Conservation (phyloP, 768 basidiomycete species). For the Stropharia rugosoannulata region DNA sequence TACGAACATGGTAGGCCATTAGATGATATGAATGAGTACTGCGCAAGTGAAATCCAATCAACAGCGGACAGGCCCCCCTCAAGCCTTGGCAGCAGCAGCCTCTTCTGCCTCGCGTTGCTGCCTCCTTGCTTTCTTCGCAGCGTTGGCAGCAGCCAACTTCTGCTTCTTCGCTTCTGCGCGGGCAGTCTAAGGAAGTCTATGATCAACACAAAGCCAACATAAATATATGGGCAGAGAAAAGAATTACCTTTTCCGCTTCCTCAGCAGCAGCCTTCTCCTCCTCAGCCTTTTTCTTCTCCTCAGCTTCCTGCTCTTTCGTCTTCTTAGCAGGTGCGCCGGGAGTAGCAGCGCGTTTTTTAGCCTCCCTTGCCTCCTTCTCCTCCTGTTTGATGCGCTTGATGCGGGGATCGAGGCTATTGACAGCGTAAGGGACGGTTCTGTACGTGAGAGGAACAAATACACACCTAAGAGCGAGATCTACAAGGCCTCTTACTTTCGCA, state of each 20-base stretch:
- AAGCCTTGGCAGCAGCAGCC: slow-evolving; percentile 8
- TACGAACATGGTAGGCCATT: no score
- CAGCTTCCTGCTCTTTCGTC: slow-evolving; percentile 71
- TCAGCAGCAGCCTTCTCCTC: slow-evolving; percentile 75
- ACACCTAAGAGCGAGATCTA: slow-evolving; percentile 76
- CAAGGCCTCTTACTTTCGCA: slow-evolving; percentile 80
- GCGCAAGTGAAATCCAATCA: no score
- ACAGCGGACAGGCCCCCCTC: no score
- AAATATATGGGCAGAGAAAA: neutral
- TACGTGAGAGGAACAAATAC: neutral
- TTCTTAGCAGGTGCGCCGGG: slow-evolving; percentile 59
- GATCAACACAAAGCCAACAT: neutral
- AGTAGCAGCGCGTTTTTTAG: slow-evolving; percentile 67
- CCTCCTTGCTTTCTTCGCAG: slow-evolving; percentile 86
- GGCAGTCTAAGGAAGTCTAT: slow-evolving; percentile 33
- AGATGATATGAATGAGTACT: no score
- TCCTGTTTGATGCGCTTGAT: slow-evolving; percentile 97
- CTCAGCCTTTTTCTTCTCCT: slow-evolving; percentile 72
- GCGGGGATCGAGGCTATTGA: slow-evolving; percentile 72
- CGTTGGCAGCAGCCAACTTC: slow-evolving; percentile 83
- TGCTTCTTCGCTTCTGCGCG: slow-evolving; percentile 81
- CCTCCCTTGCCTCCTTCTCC: slow-evolving; percentile 92
- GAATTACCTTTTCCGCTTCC: slow-evolving; percentile 76
- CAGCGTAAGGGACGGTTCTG: neutral
- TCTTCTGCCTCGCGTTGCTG: slow-evolving; percentile 54